phyloP scores from a whole-genome alignment of 768 basidiomycete species.

The Mycena sanguinolenta region DNA sequence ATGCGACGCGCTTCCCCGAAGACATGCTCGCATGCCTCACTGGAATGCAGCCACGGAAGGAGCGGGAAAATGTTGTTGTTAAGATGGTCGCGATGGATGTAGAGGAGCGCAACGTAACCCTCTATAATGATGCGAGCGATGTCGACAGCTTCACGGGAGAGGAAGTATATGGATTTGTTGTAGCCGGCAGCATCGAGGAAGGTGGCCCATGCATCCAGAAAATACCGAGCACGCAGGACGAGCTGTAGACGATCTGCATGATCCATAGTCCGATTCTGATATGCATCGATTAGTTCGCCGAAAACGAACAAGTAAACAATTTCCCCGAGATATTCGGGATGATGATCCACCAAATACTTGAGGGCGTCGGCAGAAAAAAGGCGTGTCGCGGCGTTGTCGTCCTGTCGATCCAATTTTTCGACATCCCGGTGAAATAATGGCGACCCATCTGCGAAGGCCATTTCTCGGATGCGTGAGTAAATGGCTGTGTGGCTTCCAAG shows the following conservation, averaged over 20 bases:
- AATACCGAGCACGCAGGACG: slow-evolving; percentile 47
- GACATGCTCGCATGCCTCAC: slow-evolving; percentile 50
- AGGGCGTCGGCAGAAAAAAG: slow-evolving; percentile 53
- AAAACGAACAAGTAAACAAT: slow-evolving; percentile 56
- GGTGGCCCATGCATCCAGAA: slow-evolving; percentile 46
- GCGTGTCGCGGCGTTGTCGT: slow-evolving; percentile 57
- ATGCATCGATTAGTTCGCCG: slow-evolving; percentile 55
- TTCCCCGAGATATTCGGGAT: slow-evolving; percentile 43
- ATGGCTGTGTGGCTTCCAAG: slow-evolving; percentile 41
- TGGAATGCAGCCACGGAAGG: slow-evolving; percentile 54
- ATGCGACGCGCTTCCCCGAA: slow-evolving; percentile 48
- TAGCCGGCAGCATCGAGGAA: slow-evolving; percentile 41
- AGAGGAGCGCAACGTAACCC: slow-evolving; percentile 47
- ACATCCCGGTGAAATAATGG: slow-evolving; percentile 49
- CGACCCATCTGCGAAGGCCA: slow-evolving; percentile 36
- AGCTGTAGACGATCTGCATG: slow-evolving; percentile 46
- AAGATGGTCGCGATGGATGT: slow-evolving; percentile 52
- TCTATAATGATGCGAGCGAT: slow-evolving; percentile 48
- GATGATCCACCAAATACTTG: slow-evolving; percentile 38
- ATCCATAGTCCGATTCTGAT: slow-evolving; percentile 48
- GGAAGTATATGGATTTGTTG: slow-evolving; percentile 39
- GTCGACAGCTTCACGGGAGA: slow-evolving; percentile 50
- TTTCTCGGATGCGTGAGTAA: slow-evolving; percentile 39
- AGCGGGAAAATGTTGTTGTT: slow-evolving; percentile 43
- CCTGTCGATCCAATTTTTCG: slow-evolving; percentile 57